phyloP scores from a whole-genome alignment of 1,284 basidiomycete genomes.

The Porodaedalea pini region DNA sequence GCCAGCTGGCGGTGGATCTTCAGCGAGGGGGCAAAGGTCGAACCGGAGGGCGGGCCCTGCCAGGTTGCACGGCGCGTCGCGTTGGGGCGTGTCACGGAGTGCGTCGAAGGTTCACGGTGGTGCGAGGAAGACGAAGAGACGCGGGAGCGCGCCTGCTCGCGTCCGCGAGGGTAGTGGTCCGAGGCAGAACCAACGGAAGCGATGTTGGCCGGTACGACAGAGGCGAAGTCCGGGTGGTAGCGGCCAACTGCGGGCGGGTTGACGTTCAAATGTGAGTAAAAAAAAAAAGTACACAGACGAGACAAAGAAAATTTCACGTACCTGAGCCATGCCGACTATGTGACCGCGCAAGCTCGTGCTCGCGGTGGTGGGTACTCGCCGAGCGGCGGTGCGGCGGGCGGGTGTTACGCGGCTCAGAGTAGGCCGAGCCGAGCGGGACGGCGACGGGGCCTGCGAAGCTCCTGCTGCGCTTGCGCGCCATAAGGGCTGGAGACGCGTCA shows the following conservation, averaged over 20 bases:
- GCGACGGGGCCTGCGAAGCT: conserved; percentile 13
- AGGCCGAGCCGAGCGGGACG: conserved; percentile 14
- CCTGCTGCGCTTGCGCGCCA: conserved; percentile 8
- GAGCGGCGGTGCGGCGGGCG: conserved; percentile 3
- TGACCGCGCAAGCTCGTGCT: not conserved
- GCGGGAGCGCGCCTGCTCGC: conserved; percentile 5
- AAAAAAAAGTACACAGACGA: not conserved
- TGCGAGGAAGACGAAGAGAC: conserved; percentile 9
- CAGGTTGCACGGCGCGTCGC: conserved; percentile 15
- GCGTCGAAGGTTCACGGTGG: not conserved
- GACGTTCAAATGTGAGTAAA: not conserved
- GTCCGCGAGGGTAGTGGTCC: not conserved
- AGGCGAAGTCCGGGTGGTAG: conserved; percentile 12
- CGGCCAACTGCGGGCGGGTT: conserved; percentile 2
- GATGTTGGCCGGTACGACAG: conserved; percentile 18
- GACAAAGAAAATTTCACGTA: not conserved
- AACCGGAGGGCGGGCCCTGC: conserved; percentile 1
- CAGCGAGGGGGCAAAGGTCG: conserved; percentile 8
- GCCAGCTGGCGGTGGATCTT: conserved; percentile 21
- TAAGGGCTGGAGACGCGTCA: not conserved
- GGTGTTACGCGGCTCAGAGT: conserved; percentile 12
- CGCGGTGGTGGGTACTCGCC: conserved; percentile 4
- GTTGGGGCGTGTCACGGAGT: conserved; percentile 4
- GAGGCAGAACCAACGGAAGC: not conserved
- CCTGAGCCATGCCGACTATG: conserved; percentile 14